Evolutionary conservation across 371 early-diverging fungal genomes (phyloP).

Genomic region (Amoeboaphelidium occidentale): DNA sequence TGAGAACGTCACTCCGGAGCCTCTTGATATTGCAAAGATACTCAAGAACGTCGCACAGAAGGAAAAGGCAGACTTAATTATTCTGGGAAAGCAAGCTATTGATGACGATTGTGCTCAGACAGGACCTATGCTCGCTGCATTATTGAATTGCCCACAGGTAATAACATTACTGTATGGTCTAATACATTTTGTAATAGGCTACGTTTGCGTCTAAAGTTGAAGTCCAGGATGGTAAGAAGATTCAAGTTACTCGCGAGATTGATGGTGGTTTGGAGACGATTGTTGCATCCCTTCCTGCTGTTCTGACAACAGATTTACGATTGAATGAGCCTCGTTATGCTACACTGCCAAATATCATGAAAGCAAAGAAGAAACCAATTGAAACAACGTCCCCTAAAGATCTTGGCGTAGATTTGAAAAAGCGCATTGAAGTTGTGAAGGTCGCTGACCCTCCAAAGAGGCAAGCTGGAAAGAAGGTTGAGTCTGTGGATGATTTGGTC

Average conservation of each 20-base stretch:
- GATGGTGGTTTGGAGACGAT: conserved; percentile 95
- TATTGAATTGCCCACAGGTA: conserved; percentile 81
- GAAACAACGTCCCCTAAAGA: conserved; percentile 47
- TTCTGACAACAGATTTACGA: conserved; percentile 88
- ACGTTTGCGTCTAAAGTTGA: conserved; percentile 92
- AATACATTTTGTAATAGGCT: conserved; percentile 23
- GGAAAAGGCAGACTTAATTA: conserved; percentile 76
- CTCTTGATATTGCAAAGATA: conserved; percentile 73
- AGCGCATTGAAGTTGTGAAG: conserved; percentile 55
- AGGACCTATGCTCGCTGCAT: conserved; percentile 93
- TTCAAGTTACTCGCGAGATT: conserved; percentile 75
- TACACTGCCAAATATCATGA: conserved; percentile 79
- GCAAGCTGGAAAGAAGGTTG: conserved; percentile 76
- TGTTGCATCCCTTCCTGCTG: conserved; percentile 51
- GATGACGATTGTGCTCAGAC: conserved; percentile 94
- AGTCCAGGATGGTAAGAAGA: conserved; percentile 28
- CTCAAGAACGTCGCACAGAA: conserved; percentile 60
- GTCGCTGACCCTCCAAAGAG: conserved; percentile 85
- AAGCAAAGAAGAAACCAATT: conserved; percentile 96
- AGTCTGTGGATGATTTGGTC: conserved; percentile 65
- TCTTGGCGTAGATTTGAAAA: conserved; percentile 57
- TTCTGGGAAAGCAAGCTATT: conserved; percentile 95
- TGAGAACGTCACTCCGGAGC: conserved; percentile 27
- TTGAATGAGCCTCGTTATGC: conserved; percentile 90
- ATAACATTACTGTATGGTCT: conserved; percentile 2